Evolutionary conservation across 495 filamentous ascomycete species (phyloP).

Genomic region (Amorphotheca resinae): DNA sequence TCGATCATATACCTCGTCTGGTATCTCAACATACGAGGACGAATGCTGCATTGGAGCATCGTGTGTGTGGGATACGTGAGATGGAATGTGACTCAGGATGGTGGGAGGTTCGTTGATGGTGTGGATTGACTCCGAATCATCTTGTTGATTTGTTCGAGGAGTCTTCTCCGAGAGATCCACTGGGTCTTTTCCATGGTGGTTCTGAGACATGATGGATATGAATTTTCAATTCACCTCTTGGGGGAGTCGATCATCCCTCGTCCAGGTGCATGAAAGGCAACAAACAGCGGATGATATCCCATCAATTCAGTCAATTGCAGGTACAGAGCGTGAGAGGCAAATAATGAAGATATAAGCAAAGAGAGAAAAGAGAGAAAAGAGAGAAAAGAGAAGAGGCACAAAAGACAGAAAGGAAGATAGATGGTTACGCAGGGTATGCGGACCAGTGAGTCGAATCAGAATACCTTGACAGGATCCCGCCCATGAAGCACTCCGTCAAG

Average conservation of each 20-base stretch:
- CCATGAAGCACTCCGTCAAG: neutral
- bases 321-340: constrained; percentile 1
- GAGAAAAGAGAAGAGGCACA: no score
- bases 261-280: constrained; percentile 15
- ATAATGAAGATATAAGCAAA: constrained; percentile 7
- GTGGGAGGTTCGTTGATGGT: neutral
- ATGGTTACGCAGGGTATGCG: no score
- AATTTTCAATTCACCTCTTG: constrained; percentile 3
- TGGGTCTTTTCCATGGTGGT: constrained; percentile 7
- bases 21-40: constrained; percentile 28
- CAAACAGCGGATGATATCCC: neutral
- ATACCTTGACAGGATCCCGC: constrained; percentile 1
- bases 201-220: constrained; percentile 16
- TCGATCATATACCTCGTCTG: constrained; percentile 37
- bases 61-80: constrained; percentile 16
- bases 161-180: constrained; percentile 1
- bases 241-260: neutral
- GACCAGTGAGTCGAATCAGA: constrained; percentile 7
- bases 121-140: constrained; percentile 12
- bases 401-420: no score
- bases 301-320: neutral
- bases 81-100: constrained; percentile 3
- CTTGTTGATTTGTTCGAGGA: constrained; percentile 3
- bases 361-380: neutral
- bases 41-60: constrained; percentile 25